Percentiles rank a stretch among this genome's conserved stretches.
phyloP scores from a whole-genome alignment of 2,329 filamentous ascomycete genomes.

The Clonostachys rhizophaga region DNA sequence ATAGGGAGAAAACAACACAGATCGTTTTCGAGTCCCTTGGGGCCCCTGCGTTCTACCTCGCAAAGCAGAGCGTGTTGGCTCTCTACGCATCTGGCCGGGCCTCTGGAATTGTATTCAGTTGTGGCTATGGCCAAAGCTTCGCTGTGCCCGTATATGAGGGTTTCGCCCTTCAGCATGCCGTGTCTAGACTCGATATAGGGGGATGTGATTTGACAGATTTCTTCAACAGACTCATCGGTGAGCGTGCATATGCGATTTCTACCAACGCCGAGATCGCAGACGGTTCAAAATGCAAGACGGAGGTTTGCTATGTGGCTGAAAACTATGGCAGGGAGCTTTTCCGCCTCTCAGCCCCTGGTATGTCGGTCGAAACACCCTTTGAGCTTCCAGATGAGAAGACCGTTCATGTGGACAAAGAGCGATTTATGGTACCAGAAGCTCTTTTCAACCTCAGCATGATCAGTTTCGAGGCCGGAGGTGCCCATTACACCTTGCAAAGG shows the following conservation, averaged over 20 bases:
- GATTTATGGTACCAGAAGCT: slow-evolving; percentile 98
- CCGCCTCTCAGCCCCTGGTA: slow-evolving; percentile 98
- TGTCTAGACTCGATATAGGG: slow-evolving; percentile 99
- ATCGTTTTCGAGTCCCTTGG: slow-evolving; percentile 99
- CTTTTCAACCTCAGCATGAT: slow-evolving; percentile 98
- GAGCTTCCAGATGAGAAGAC: slow-evolving; percentile 99
- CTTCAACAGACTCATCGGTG: slow-evolving; percentile 99
- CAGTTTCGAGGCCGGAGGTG: slow-evolving; percentile 97
- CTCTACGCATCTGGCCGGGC: slow-evolving; percentile 99
- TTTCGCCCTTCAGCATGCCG: slow-evolving; percentile 99
- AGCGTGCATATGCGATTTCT: slow-evolving; percentile 99
- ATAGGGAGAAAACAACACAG: slow-evolving; percentile 99
- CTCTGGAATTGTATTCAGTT: slow-evolving; percentile 99
- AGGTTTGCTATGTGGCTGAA: slow-evolving; percentile 99
- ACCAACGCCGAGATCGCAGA: slow-evolving; percentile 99
- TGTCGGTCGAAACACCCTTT: slow-evolving; percentile 99
- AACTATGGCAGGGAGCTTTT: slow-evolving; percentile 99
- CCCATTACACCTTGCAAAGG: slow-evolving; percentile 99
- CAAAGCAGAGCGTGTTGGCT: slow-evolving; percentile 98
- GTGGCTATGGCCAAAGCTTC: slow-evolving; percentile 99
- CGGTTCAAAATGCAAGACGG: slow-evolving; percentile 99
- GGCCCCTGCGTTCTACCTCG: slow-evolving; percentile 99
- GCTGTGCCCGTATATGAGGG: slow-evolving; percentile 99
- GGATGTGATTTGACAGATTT: slow-evolving; percentile 99
- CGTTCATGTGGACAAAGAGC: slow-evolving; percentile 99